Percentiles rank a stretch among this genome's conserved stretches.
phyloP scores from a whole-genome alignment of 139 green algal species.

The Chlorella sp. region DNA sequence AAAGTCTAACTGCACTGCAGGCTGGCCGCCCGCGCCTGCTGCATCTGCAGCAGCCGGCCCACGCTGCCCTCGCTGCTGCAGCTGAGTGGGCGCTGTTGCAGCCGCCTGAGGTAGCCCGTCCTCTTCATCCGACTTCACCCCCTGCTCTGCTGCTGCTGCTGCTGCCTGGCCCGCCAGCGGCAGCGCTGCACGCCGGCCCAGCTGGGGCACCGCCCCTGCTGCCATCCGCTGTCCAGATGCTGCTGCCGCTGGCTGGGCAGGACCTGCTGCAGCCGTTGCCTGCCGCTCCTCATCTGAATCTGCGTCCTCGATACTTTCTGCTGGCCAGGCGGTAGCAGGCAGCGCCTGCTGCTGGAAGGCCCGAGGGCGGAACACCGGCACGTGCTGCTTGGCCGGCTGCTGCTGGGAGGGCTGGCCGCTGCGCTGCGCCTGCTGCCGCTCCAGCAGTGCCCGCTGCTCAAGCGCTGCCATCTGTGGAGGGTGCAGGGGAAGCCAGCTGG shows the following conservation, averaged over 20 bases:
- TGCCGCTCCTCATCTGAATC: not conserved
- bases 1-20: not conserved
- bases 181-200: not conserved
- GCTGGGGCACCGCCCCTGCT: not conserved
- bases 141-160: not conserved
- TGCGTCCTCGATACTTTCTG: slow-evolving; percentile 16
- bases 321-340: not conserved
- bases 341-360: not conserved
- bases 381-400: not conserved
- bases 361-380: slow-evolving; percentile 11
- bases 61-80: not conserved
- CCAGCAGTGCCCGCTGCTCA: not conserved
- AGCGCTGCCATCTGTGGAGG: not conserved
- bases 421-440: not conserved
- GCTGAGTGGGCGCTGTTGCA: not conserved
- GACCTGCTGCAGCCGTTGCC: not conserved
- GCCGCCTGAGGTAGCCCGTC: not conserved
- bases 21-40: not conserved
- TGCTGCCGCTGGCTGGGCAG: not conserved
- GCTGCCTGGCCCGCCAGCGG: not conserved
- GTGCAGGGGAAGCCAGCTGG: too few species aligned
- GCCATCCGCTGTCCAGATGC: not conserved
- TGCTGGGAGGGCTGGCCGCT: not conserved
- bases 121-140: not conserved
- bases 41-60: not conserved